A percentile compares a stretch with the other conserved stretches of the same genome.
Conservation (phyloP, 2,329 filamentous ascomycete species). For the Leptographium wingfieldii region DNA sequence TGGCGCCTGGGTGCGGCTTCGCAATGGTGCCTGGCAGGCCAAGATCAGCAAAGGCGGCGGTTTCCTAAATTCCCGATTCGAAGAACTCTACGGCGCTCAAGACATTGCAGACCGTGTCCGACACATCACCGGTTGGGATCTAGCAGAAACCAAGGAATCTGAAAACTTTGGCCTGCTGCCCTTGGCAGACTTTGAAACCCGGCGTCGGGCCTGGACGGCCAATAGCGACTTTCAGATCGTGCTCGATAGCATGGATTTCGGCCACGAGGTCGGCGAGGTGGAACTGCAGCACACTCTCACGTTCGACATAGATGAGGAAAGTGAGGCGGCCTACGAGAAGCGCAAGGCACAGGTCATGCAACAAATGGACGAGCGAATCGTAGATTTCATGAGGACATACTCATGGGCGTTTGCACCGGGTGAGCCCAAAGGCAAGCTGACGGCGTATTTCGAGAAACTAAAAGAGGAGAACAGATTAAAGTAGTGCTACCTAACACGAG, state of each 20-base stretch:
- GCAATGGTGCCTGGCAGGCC: background rate
- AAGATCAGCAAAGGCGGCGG: background rate
- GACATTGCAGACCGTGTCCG: background rate
- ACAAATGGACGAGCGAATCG: background rate
- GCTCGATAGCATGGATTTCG: conserved; percentile 2
- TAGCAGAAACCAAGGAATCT: background rate
- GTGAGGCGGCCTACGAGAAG: background rate
- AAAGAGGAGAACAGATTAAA: background rate
- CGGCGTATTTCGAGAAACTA: conserved; percentile 1
- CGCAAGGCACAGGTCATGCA: background rate
- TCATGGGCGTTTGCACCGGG: conserved; percentile 1
- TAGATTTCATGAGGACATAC: background rate
- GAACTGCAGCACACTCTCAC: background rate
- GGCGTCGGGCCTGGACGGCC: background rate
- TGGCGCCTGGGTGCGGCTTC: background rate
- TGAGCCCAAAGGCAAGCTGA: conserved; percentile 2
- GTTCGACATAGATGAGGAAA: background rate
- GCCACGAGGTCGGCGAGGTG: conserved; percentile 3
- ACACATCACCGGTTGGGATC: background rate
- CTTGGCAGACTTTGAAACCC: background rate
- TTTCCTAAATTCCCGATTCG: background rate
- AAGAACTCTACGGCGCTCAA: background rate
- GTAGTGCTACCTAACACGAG: too few species aligned
- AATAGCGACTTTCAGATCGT: background rate
- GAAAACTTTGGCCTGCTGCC: background rate